phyloP scores from a whole-genome alignment of 1,284 basidiomycete species.

The Ganoderma resinaceum region DNA sequence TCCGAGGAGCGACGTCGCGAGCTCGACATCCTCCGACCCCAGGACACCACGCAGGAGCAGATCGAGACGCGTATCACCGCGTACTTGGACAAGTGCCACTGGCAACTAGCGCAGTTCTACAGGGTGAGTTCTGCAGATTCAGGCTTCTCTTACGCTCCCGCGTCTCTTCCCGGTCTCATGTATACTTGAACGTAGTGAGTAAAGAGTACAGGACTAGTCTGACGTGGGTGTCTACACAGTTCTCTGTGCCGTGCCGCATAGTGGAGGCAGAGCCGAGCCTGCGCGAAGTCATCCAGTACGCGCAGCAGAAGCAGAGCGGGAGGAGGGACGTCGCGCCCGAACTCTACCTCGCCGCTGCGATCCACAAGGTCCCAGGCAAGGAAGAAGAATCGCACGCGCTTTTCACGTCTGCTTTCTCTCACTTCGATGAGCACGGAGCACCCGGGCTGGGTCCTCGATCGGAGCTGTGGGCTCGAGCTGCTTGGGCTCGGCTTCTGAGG shows the following conservation, averaged over 20 bases:
- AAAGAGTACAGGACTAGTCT: constrained; percentile 19
- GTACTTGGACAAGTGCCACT: constrained; percentile 37
- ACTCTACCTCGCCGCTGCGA: constrained; percentile 29
- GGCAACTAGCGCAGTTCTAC: constrained; percentile 36
- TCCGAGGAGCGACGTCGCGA: constrained; percentile 33
- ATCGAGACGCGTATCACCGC: constrained; percentile 29
- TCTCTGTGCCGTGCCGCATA: constrained; percentile 31
- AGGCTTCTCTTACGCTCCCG: neutral
- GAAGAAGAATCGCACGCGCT: constrained; percentile 24
- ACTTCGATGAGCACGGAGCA: constrained; percentile 16
- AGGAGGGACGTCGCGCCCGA: constrained; percentile 25
- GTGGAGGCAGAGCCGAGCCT: constrained; percentile 31
- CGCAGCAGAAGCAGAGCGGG: constrained; percentile 18
- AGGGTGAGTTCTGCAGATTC: constrained; percentile 24
- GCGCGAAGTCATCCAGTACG: constrained; percentile 29
- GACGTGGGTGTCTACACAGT: constrained; percentile 24
- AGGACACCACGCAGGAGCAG: constrained; percentile 30
- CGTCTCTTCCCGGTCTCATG: constrained; percentile 15
- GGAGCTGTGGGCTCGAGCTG: constrained; percentile 30
- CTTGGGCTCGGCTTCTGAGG: constrained; percentile 27
- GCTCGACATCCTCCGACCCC: constrained; percentile 31
- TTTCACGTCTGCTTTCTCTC: constrained; percentile 22
- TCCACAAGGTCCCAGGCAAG: constrained; percentile 21
- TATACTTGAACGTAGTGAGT: neutral
- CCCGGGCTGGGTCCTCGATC: constrained; percentile 25